Base-by-base conservation (phyloP, 441 rosid genomes). In the Metrosideros polymorpha region DNA sequence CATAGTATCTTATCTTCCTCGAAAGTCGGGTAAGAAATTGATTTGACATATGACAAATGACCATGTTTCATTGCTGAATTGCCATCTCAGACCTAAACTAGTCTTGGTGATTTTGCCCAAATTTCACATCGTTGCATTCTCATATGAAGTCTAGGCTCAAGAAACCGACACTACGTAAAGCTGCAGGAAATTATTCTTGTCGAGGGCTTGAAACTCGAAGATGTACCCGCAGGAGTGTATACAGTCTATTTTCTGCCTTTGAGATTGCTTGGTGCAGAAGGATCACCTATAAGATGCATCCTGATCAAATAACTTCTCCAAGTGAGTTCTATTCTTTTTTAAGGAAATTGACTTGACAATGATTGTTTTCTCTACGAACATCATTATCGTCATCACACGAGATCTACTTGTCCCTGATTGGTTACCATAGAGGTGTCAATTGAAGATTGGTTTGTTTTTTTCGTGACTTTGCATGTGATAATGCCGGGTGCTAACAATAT, bases 311-410 rank as follows among this genome's bases (percentile, higher is more conserved):
- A 54, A 54, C n/a, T 24, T 54, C n/a, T 54, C n/a, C 57, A 12
- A 49, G 52, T 49, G 57, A 54, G 57, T 54, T 54, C 3, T 54
- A 12, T 54, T 24, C 57, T 9, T 54, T 54, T 24, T 25, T 0
- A 25, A 22, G 5, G n/a, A 1, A 54, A 9, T 24, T 24, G 9
- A 24, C 22, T 54, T 8, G 57, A 54, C n/a, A 14, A 14, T 3
- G n/a, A 54, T 25, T 4, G 57, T 24, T 54, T 6, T 52, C 18
- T 52, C 54, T 52, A 18, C 4, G 24, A 52, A 2, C 8, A 52
- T 52, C 54, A 52, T 52, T 19, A 3, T 17, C 22, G 15, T 29
- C 0, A 1, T 59, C 39, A 59, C 0, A 1, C 2, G 71, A 29
- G 54, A 52, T 52, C 3, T 3, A 52, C 22, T 52, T 52, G 22